A percentile compares a stretch with the other conserved stretches of the same genome.
Evolutionary conservation across 345 rosid species (phyloP).

Genomic region (Gossypium thurberi): DNA sequence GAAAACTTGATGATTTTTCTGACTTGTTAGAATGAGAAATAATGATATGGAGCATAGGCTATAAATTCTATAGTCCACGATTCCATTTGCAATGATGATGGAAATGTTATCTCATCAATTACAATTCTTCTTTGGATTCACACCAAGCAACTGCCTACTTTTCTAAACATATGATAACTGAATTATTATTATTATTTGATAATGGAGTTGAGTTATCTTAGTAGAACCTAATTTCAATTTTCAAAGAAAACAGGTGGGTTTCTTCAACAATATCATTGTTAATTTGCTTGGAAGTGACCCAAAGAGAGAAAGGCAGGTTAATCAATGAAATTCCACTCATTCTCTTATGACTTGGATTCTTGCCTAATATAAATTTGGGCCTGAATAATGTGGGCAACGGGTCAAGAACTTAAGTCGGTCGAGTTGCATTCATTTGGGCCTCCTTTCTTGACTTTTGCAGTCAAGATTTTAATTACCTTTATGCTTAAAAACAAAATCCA

Average conservation of each 20-base stretch:
- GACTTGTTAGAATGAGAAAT: no score
- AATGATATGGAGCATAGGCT: neutral
- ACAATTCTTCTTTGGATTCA: no score
- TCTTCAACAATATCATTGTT: neutral
- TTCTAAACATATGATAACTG: no score
- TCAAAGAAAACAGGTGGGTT: neutral
- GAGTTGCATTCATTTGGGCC: neutral
- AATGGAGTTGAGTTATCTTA: no score
- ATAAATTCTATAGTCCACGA: neutral
- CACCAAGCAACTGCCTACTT: no score
- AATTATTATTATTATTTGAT: no score
- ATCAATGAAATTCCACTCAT: no score
- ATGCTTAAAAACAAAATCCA: neutral
- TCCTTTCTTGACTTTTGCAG: neutral
- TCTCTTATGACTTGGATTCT: neutral
- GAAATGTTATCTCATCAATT: no score
- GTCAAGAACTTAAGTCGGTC: neutral
- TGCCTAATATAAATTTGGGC: neutral
- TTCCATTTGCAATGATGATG: neutral
- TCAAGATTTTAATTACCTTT: neutral
- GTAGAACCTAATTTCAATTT: neutral
- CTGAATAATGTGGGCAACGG: neutral
- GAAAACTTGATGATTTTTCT: no score
- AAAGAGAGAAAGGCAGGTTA: neutral
- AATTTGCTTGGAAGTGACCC: constrained; percentile 3